Conservation (phyloP, 2,329 filamentous ascomycete species). For the Paraconiothyrium brasiliense region DNA sequence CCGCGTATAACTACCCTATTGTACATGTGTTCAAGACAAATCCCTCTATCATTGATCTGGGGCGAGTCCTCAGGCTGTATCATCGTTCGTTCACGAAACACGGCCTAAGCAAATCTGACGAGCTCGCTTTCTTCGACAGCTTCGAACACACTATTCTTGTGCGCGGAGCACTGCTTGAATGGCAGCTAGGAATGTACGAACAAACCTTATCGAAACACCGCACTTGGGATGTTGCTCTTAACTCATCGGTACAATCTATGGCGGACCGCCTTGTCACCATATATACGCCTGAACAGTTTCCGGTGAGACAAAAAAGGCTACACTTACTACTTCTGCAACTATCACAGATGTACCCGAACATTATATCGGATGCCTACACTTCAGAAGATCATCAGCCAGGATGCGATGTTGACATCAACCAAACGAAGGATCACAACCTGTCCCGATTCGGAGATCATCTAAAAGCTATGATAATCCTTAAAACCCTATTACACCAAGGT, state of each 20-base stretch:
- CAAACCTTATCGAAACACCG: conserved; percentile 43
- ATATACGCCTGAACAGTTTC: conserved; percentile 40
- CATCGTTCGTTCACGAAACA: conserved; percentile 60
- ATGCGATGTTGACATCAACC: not conserved
- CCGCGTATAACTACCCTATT: conserved; percentile 62
- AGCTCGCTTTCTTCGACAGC: conserved; percentile 56
- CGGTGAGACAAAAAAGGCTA: conserved; percentile 44
- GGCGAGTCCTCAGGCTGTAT: conserved; percentile 67
- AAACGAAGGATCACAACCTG: conserved; percentile 47
- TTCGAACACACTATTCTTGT: conserved; percentile 34
- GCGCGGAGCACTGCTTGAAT: conserved; percentile 54
- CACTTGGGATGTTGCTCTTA: conserved; percentile 39
- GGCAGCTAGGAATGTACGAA: conserved; percentile 49
- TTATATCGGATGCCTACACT: conserved; percentile 51
- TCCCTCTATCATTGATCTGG: conserved; percentile 63
- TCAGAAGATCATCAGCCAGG: conserved; percentile 10
- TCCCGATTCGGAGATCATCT: conserved; percentile 47
- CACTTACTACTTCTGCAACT: conserved; percentile 40
- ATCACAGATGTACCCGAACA: conserved; percentile 68
- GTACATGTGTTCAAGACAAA: conserved; percentile 63
- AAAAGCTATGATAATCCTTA: conserved; percentile 49
- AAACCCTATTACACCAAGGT: conserved; percentile 53
- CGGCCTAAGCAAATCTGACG: conserved; percentile 60
- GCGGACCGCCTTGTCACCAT: conserved; percentile 35
- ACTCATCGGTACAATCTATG: conserved; percentile 34